phyloP scores from a whole-genome alignment of 306 rosid genomes.

The Prunus mongolica region DNA sequence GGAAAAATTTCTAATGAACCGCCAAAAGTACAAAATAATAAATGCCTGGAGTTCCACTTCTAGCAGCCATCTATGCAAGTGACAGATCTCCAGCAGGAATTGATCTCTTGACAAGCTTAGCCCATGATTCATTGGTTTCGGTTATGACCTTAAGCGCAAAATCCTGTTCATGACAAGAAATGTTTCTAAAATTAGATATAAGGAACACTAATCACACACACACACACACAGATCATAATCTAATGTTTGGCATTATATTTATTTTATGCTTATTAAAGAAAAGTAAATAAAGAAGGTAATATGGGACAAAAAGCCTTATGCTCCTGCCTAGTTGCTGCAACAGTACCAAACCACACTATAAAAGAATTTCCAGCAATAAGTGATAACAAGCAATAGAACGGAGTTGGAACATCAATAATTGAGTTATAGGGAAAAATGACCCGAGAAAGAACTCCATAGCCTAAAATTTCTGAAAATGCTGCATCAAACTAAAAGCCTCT shows the following conservation, averaged over 20 bases:
- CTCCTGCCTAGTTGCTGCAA: neutral
- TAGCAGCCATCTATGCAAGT: conserved; percentile 44
- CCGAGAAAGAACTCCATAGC: neutral
- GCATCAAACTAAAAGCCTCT: neutral
- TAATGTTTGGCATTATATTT: neutral
- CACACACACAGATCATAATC: neutral
- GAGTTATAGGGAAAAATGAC: neutral
- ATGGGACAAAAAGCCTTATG: neutral
- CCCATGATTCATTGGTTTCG: conserved; percentile 89
- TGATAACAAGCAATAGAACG: neutral
- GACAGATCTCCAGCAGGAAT: conserved; percentile 76
- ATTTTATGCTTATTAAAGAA: neutral
- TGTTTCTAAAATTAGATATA: neutral
- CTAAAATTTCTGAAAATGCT: neutral
- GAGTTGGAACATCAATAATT: neutral
- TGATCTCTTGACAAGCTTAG: conserved; percentile 77
- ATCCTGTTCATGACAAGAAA: conserved; percentile 44
- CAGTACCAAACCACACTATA: neutral
- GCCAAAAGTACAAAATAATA: conserved; percentile 7
- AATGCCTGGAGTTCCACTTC: conserved; percentile 7
- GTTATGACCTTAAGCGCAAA: conserved; percentile 72
- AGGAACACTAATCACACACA: neutral
- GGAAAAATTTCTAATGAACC: conserved; percentile 15
- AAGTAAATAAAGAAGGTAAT: neutral
- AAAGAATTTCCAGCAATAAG: neutral